Evolutionary conservation across 345 rosid genomes (phyloP).

Genomic region (Citrus cavaleriei): DNA sequence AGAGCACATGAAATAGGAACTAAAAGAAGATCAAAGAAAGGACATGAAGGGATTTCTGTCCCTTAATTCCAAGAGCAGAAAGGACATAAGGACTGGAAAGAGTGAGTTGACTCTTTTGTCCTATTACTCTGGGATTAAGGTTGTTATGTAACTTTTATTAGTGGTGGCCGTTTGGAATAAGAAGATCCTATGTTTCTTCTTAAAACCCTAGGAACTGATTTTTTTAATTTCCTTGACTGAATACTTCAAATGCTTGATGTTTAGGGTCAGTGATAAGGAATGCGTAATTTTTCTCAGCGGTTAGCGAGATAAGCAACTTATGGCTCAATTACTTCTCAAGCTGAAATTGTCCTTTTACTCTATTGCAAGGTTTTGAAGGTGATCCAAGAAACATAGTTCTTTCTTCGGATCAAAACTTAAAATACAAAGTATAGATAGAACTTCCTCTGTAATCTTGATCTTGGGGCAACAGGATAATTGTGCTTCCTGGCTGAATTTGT

Average conservation of each 20-base stretch:
- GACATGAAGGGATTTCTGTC: background rate
- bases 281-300: background rate
- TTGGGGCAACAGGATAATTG: background rate
- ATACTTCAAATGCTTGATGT: background rate
- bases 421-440: background rate
- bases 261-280: background rate
- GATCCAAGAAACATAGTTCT: background rate
- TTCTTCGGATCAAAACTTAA: background rate
- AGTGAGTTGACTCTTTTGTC: background rate
- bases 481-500: background rate
- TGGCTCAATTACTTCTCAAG: background rate
- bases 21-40: background rate
- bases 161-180: background rate
- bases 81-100: background rate
- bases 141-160: background rate
- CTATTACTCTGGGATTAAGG: background rate
- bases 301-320: background rate
- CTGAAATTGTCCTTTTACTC: background rate
- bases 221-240: background rate
- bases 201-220: background rate
- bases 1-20: background rate
- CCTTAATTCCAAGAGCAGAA: background rate
- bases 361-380: background rate
- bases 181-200: background rate
- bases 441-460: background rate